These are phyloP conservation scores for Phenoliferia sp. DNA, from an alignment of 1,284 basidiomycete species.

Conservation along the genomic window DNA sequence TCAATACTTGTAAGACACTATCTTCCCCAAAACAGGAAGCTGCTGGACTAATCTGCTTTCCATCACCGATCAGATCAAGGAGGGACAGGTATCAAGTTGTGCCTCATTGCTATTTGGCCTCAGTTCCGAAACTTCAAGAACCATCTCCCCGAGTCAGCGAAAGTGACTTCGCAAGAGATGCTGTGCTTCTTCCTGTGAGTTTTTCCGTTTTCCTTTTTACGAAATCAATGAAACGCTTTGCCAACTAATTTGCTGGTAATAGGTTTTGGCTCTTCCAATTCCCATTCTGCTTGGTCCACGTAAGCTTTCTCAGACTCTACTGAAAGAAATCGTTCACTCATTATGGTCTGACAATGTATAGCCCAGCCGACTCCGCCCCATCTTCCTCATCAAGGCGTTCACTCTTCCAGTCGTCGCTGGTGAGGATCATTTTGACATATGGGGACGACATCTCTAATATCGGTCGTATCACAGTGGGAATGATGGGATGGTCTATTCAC, in stretches of 20 bases:
- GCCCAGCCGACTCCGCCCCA: constrained; percentile 52
- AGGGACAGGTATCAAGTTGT: constrained; percentile 16
- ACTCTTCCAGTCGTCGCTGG: constrained; percentile 60
- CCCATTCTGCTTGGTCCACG: constrained; percentile 67
- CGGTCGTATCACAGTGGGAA: too few relatives aligned
- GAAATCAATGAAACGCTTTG: too few relatives aligned
- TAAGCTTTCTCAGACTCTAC: too few relatives aligned
- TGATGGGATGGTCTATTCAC: constrained; percentile 66
- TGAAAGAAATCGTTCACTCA: too few relatives aligned
- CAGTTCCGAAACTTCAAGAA: constrained; percentile 42
- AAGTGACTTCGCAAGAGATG: constrained; percentile 46
- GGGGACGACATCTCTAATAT: too few relatives aligned
- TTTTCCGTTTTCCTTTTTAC: constrained; percentile 45
- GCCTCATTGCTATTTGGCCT: constrained; percentile 36
- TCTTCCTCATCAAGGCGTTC: constrained; percentile 62
- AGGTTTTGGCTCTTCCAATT: constrained; percentile 12
- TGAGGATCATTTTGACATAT: too few relatives aligned
- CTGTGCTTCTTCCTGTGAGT: constrained; percentile 72
- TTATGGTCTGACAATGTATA: too few relatives aligned
- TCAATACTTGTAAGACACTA: too few relatives aligned
- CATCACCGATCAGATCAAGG: too few relatives aligned
- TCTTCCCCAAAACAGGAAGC: too few relatives aligned
- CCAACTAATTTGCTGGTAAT: neutral
- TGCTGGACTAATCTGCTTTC: too few relatives aligned
- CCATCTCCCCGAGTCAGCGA: constrained; percentile 17